A percentile compares a stretch with the other conserved stretches of the same genome.
Conservation (phyloP, 805 yeast species). For the Tetrapisispora iriomotensis region DNA sequence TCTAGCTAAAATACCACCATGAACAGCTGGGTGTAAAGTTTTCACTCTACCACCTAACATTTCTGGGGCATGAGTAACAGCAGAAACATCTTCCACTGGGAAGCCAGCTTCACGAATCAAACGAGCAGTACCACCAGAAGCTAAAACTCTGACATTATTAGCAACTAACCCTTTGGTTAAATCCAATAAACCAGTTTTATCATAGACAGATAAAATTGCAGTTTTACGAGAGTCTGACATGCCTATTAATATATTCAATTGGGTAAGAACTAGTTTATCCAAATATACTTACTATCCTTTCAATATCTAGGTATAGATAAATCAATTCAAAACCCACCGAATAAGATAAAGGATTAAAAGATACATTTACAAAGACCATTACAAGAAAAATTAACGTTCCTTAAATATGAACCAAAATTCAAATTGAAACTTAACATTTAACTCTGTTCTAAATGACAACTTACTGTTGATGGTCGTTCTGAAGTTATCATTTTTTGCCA, state of each 20-base stretch:
- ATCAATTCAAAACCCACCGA: too few relatives aligned
- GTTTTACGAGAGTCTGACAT: slow-evolving; percentile 47
- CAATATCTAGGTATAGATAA: neutral
- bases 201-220: slow-evolving; percentile 93
- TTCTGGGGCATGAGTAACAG: slow-evolving; percentile 97
- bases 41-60: slow-evolving; percentile 98
- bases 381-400: too few relatives aligned
- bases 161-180: slow-evolving; percentile 89
- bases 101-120: slow-evolving; percentile 95
- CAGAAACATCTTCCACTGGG: slow-evolving; percentile 91
- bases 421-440: too few relatives aligned
- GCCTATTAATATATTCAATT: too few relatives aligned
- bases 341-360: too few relatives aligned
- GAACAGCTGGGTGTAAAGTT: slow-evolving; percentile 97
- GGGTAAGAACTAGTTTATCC: too few relatives aligned
- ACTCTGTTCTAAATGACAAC: too few relatives aligned
- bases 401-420: too few relatives aligned
- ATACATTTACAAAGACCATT: too few relatives aligned
- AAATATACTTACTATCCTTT: neutral
- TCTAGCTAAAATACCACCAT: slow-evolving; percentile 94
- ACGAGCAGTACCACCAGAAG: slow-evolving; percentile 95
- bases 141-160: slow-evolving; percentile 83
- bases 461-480: too few relatives aligned
- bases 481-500: too few relatives aligned
- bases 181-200: slow-evolving; percentile 92